A percentile compares a stretch with the other conserved stretches of the same genome.
Evolutionary conservation across 2,329 filamentous ascomycete species (phyloP).

Genomic region (Pseudogymnoascus sp.): DNA sequence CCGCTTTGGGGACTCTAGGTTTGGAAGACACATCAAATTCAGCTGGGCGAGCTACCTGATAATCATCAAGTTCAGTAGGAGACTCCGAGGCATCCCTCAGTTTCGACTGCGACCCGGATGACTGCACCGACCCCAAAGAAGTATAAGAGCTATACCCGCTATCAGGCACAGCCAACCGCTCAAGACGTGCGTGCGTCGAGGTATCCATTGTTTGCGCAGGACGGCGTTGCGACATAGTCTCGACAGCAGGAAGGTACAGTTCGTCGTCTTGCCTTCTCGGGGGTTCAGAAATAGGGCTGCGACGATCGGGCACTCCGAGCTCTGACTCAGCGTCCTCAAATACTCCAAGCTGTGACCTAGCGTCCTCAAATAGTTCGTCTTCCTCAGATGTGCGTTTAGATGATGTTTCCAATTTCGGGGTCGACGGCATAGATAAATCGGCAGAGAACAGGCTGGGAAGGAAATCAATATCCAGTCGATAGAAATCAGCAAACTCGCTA

Average conservation of each 20-base stretch:
- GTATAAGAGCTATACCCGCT: slow-evolving; percentile 17
- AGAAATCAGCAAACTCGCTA: not conserved
- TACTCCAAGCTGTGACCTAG: not conserved
- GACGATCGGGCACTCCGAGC: not conserved
- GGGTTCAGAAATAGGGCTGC: not conserved
- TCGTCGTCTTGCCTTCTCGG: not conserved
- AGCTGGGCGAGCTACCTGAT: not conserved
- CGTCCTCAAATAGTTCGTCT: slow-evolving; percentile 53
- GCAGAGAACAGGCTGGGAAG: slow-evolving; percentile 30
- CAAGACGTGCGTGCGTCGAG: not conserved
- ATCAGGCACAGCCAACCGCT: slow-evolving; percentile 25
- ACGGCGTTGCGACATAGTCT: not conserved
- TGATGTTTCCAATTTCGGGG: slow-evolving; percentile 34
- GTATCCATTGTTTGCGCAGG: not conserved
- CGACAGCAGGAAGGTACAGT: not conserved
- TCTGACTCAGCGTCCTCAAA: not conserved
- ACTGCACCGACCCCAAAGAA: not conserved
- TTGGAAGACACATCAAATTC: not conserved
- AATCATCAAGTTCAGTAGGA: not conserved
- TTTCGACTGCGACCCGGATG: not conserved
- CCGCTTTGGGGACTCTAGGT: not conserved
- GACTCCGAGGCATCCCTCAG: not conserved
- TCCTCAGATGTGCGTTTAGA: slow-evolving; percentile 42
- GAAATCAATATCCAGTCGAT: slow-evolving; percentile 19
- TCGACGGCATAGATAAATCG: slow-evolving; percentile 23